Evolutionary conservation across 2,329 filamentous ascomycete genomes (phyloP).

Genomic region (Colletotrichum zoysiae): DNA sequence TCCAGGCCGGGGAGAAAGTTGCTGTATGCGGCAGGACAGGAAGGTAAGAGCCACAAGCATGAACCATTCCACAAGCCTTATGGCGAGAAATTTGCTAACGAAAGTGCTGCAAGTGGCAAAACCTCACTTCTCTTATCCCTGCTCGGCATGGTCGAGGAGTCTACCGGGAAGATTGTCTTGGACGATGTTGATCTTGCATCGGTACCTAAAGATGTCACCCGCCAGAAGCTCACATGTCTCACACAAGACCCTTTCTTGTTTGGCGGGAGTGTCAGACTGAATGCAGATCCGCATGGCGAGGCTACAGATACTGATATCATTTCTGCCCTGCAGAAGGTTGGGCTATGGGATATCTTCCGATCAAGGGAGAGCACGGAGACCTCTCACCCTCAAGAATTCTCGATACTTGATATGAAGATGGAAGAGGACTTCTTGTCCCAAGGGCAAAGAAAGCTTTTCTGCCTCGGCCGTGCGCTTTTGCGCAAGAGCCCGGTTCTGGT

Average conservation of each 20-base stretch:
- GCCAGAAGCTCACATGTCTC: conserved; percentile 53
- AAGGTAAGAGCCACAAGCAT: conserved; percentile 21
- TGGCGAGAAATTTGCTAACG: conserved; percentile 50
- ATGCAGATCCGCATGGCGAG: conserved; percentile 58
- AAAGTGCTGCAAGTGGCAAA: conserved; percentile 58
- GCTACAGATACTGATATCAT: conserved; percentile 58
- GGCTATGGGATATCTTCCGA: conserved; percentile 58
- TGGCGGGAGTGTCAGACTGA: conserved; percentile 61
- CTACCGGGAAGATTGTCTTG: conserved; percentile 56
- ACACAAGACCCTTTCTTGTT: conserved; percentile 66
- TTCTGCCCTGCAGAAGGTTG: conserved; percentile 59
- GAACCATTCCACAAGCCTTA: conserved; percentile 16
- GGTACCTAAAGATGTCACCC: conserved; percentile 44
- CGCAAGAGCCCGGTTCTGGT: conserved; percentile 50
- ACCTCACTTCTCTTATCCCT: conserved; percentile 56
- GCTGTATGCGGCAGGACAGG: conserved; percentile 58
- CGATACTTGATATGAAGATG: conserved; percentile 43
- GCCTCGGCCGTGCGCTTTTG: conserved; percentile 60
- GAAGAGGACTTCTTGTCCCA: conserved; percentile 60
- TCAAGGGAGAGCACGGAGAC: conserved; percentile 56
- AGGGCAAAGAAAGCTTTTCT: conserved; percentile 65
- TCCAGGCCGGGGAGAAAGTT: conserved; percentile 58
- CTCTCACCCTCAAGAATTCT: conserved; percentile 12
- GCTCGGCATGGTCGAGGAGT: conserved; percentile 61
- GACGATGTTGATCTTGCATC: conserved; percentile 56